Conservation (phyloP, 192 early-diverging fungal genomes). For the Entophlyctis helioformis region DNA sequence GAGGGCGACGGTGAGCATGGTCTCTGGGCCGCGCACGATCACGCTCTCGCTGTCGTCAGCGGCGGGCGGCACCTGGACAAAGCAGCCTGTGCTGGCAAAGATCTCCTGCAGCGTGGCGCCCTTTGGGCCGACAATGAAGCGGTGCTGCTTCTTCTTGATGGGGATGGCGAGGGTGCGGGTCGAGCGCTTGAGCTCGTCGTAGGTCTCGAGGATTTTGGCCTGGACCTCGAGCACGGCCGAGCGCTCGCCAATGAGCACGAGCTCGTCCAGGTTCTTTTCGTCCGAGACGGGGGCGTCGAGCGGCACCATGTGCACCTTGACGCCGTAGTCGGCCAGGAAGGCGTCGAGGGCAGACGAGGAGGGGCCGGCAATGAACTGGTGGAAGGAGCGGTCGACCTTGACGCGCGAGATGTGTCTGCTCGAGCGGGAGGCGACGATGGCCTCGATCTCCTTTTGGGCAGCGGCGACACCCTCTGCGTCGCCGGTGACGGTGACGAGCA, state of each 20-base stretch:
- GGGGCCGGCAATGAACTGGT: conserved; percentile 76
- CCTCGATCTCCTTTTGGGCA: conserved; percentile 77
- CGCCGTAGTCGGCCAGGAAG: conserved; percentile 47
- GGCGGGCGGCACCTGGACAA: conserved; percentile 63
- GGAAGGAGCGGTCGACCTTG: conserved; percentile 56
- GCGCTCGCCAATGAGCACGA: conserved; percentile 71
- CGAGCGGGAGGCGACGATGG: conserved; percentile 53
- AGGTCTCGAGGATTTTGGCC: conserved; percentile 40
- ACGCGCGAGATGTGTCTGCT: conserved; percentile 56
- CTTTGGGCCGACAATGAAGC: conserved; percentile 75
- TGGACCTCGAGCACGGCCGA: conserved; percentile 56
- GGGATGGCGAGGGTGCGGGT: conserved; percentile 54
- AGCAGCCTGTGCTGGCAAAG: conserved; percentile 76
- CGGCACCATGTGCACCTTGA: conserved; percentile 72
- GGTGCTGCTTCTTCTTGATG: conserved; percentile 86
- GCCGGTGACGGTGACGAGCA: conserved; percentile 67
- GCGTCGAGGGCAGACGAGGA: conserved; percentile 47
- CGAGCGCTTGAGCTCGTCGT: conserved; percentile 48
- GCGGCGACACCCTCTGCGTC: conserved; percentile 67
- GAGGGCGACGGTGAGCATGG: conserved; percentile 56
- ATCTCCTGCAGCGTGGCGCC: conserved; percentile 73
- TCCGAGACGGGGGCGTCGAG: conserved; percentile 25
- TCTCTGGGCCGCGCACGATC: conserved; percentile 66
- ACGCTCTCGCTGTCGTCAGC: conserved; percentile 62
- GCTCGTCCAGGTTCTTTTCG: conserved; percentile 36